Conservation (phyloP, 306 rosid genomes). For the Comarum palustre region DNA sequence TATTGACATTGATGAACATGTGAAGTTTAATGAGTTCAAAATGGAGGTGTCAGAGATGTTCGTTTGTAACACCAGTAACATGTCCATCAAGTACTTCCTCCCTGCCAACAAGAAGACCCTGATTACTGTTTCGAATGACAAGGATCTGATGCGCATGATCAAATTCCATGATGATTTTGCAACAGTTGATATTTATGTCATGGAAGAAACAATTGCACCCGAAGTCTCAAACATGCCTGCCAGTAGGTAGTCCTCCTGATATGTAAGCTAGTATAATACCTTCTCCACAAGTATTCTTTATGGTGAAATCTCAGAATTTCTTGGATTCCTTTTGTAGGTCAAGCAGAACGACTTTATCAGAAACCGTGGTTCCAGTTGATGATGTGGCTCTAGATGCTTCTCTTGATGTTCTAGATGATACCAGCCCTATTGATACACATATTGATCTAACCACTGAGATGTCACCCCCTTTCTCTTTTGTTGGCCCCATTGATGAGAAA, state of each 20-base stretch:
- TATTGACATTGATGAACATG: conserved; percentile 71
- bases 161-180: conserved; percentile 64
- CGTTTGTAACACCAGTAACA: conserved; percentile 39
- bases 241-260: conserved; percentile 79
- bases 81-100: conserved; percentile 80
- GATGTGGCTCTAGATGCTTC: conserved; percentile 44
- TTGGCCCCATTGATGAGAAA: conserved; percentile 50
- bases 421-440: conserved; percentile 47
- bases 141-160: conserved; percentile 85
- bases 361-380: conserved; percentile 61
- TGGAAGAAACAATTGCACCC: conserved; percentile 55
- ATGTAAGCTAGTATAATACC: conserved; percentile 28
- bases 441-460: conserved; percentile 44
- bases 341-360: conserved; percentile 95
- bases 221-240: conserved; percentile 80
- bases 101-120: conserved; percentile 88
- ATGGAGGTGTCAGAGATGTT: conserved; percentile 79
- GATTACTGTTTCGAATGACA: conserved; percentile 89
- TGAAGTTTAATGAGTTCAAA: conserved; percentile 68
- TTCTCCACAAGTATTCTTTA: conserved; percentile 18
- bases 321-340: conserved; percentile 55
- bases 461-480: conserved; percentile 43
- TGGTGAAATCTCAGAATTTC: conserved; percentile 22
- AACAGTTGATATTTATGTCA: conserved; percentile 61
- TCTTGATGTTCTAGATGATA: conserved; percentile 45